These are phyloP conservation scores for Aspergillus heteromorphus DNA, from an alignment of 495 filamentous ascomycete species.

Conservation along the genomic window DNA sequence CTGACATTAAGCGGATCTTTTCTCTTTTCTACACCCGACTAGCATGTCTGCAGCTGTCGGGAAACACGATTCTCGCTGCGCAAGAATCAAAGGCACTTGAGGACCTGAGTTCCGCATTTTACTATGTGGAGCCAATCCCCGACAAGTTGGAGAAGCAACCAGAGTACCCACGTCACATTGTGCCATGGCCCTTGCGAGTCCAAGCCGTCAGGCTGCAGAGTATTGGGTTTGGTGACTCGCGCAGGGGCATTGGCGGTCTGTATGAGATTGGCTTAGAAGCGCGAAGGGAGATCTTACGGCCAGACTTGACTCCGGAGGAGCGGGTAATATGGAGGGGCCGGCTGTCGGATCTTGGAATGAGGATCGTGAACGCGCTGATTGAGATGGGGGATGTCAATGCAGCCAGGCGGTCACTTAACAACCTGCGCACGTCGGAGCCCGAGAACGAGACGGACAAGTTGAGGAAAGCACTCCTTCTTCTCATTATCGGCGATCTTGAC, in stretches of 20 bases:
- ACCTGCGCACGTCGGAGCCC: constrained; percentile 31
- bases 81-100: constrained; percentile 81
- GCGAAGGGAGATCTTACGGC: constrained; percentile 45
- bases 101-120: constrained; percentile 67
- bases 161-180: constrained; percentile 47
- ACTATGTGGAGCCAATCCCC: constrained; percentile 48
- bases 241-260: constrained; percentile 79
- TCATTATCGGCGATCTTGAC: constrained; percentile 70
- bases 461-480: constrained; percentile 59
- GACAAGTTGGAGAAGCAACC: constrained; percentile 23
- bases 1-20: constrained; percentile 63
- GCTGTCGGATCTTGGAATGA: constrained; percentile 67
- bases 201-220: constrained; percentile 77
- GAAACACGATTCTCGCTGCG: constrained; percentile 66
- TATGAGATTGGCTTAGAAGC: constrained; percentile 83
- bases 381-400: constrained; percentile 87
- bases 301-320: constrained; percentile 25
- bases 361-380: constrained; percentile 73
- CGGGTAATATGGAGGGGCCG: constrained; percentile 60
- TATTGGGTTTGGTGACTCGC: constrained; percentile 74
- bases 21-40: constrained; percentile 75
- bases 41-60: constrained; percentile 70
- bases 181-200: constrained; percentile 83
- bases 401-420: constrained; percentile 62
- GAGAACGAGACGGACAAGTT: constrained; percentile 30